Conservation (phyloP, 139 green algal species). For the Chlorella sp. region DNA sequence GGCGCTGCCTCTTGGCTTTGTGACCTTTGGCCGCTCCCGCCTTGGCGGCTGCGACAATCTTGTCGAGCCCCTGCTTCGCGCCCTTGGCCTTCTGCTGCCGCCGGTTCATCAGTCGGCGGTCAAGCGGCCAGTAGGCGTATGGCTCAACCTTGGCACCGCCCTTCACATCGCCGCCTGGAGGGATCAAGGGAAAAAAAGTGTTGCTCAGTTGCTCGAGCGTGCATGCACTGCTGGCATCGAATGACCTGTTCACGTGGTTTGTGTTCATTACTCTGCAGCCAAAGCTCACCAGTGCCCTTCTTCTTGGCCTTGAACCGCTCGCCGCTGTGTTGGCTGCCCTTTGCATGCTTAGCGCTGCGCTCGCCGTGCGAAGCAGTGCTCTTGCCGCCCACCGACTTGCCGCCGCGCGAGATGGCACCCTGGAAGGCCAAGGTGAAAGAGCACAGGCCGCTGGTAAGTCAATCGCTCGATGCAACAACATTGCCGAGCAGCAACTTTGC, state of each 20-base stretch:
- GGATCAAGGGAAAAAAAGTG: too few species aligned
- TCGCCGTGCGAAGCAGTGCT: slow-evolving; percentile 4
- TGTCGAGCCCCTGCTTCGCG: slow-evolving; percentile 59
- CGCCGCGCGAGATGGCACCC: background rate
- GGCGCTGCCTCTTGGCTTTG: slow-evolving; percentile 63
- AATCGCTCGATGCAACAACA: too few species aligned
- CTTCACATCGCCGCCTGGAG: slow-evolving; percentile 80
- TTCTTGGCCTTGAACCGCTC: slow-evolving; percentile 78
- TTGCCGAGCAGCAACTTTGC: too few species aligned
- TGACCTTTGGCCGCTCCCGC: slow-evolving; percentile 60
- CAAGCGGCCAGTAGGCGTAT: slow-evolving; percentile 98
- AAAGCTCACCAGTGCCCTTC: slow-evolving; percentile 31
- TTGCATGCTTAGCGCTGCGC: slow-evolving; percentile 18
- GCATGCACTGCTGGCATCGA: too few species aligned
- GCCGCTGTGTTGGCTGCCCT: slow-evolving; percentile 64
- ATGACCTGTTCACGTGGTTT: background rate
- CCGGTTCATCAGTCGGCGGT: slow-evolving; percentile 96
- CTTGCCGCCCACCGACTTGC: background rate
- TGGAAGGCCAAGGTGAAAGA: too few species aligned
- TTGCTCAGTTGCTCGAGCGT: too few species aligned
- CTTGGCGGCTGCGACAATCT: slow-evolving; percentile 63
- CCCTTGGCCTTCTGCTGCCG: slow-evolving; percentile 73
- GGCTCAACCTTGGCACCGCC: slow-evolving; percentile 86
- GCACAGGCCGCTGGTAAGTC: too few species aligned
- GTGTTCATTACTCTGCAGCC: background rate